Evolutionary conservation across 805 yeast species (phyloP).

Genomic region (Tanozyma kutaoensis): DNA sequence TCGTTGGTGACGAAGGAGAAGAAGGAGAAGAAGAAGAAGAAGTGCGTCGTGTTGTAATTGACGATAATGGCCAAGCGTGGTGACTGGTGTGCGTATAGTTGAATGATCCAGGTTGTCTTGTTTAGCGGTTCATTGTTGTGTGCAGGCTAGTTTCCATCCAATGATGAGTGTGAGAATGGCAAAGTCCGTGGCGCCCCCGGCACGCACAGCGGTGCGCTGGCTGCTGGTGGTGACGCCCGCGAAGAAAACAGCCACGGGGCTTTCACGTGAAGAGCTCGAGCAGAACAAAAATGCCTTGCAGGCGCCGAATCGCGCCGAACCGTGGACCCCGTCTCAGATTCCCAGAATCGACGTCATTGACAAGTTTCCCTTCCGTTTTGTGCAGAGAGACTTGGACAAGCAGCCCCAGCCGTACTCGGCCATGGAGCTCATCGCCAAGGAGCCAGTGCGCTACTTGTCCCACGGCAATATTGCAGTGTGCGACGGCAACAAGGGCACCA

Average conservation of each 20-base stretch:
- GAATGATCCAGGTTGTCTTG: too few relatives aligned
- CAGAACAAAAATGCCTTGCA: constrained; percentile 31
- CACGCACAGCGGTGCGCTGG: too few relatives aligned
- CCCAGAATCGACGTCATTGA: constrained; percentile 42
- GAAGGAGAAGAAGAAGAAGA: constrained; percentile 44
- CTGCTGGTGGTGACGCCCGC: too few relatives aligned
- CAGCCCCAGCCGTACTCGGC: constrained; percentile 82
- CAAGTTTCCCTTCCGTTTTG: constrained; percentile 45
- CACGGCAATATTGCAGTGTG: constrained; percentile 60
- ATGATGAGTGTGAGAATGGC: too few relatives aligned
- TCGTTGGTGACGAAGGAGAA: constrained; percentile 58
- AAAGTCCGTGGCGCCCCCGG: too few relatives aligned
- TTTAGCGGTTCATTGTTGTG: too few relatives aligned
- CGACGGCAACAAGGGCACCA: constrained; percentile 60
- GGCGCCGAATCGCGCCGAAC: constrained; percentile 60
- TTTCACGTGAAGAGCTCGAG: constrained; percentile 6
- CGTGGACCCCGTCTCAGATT: constrained; percentile 66
- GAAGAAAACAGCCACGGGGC: too few relatives aligned
- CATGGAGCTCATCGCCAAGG: constrained; percentile 65
- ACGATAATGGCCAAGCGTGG: too few relatives aligned
- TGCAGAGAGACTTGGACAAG: constrained; percentile 49
- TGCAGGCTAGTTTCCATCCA: too few relatives aligned
- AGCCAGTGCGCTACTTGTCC: constrained; percentile 51
- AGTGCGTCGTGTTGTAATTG: constrained; percentile 54
- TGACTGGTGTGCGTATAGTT: too few relatives aligned